A percentile compares a stretch with the other conserved stretches of the same genome.
phyloP scores from a whole-genome alignment of 768 basidiomycete species.

The Mycena vitilis region DNA sequence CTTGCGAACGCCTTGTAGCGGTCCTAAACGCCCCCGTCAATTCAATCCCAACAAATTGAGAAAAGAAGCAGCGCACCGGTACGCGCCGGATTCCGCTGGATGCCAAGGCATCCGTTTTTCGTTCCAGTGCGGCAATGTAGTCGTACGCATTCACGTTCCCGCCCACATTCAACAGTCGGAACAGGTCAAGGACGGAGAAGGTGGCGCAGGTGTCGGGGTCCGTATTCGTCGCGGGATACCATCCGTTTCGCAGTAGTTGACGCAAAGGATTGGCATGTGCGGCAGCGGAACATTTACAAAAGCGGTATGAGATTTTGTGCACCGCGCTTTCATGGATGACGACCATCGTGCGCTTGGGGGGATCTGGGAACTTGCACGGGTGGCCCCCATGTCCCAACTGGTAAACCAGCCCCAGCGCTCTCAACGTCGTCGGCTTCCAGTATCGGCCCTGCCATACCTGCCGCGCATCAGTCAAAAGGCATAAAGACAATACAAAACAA shows the following conservation, averaged over 20 bases:
- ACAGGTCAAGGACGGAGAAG: constrained; percentile 12
- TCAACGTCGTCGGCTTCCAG: constrained; percentile 22
- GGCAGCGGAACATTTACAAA: not conserved
- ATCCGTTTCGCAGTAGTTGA: not conserved
- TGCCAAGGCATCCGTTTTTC: constrained; percentile 1
- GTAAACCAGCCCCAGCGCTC: constrained; percentile 15
- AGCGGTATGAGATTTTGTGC: not conserved
- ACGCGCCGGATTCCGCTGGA: not conserved
- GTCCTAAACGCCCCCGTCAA: not conserved
- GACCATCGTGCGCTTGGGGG: not conserved
- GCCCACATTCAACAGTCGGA: constrained; percentile 27
- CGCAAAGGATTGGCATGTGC: not conserved
- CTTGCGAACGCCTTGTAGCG: constrained; percentile 11
- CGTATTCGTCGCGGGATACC: not conserved
- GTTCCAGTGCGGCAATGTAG: constrained; percentile 2
- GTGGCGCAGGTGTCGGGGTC: not conserved
- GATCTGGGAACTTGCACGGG: not conserved
- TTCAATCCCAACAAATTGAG: too few species aligned
- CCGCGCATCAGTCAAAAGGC: too few species aligned
- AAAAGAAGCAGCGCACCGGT: too few species aligned
- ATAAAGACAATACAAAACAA: too few species aligned
- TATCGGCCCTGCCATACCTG: constrained; percentile 21
- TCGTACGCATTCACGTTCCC: not conserved
- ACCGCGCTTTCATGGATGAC: not conserved
- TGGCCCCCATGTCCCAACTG: constrained; percentile 22